Evolutionary conservation across 208 protist genomes (phyloP).

Genomic region (Spironucleus salmonicida): DNA sequence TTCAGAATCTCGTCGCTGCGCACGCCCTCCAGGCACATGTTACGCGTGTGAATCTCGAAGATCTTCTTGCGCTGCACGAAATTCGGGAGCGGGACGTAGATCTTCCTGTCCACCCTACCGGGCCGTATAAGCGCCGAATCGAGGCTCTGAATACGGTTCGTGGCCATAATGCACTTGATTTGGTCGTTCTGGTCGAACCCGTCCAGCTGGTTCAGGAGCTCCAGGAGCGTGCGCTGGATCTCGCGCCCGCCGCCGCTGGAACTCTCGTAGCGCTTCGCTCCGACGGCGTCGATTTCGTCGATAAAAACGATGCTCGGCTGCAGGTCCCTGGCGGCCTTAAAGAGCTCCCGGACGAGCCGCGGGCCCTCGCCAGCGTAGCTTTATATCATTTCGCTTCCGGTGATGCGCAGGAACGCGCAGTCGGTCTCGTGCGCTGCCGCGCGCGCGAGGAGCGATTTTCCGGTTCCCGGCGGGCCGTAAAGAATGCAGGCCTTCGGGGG

Average conservation of each 20-base stretch:
- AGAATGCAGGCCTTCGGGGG: slow-evolving; percentile 98
- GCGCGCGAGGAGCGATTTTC: slow-evolving; percentile 95
- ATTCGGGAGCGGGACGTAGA: slow-evolving; percentile 98
- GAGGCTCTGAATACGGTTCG: slow-evolving; percentile 96
- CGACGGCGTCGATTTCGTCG: slow-evolving; percentile 99
- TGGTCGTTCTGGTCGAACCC: slow-evolving; percentile 96
- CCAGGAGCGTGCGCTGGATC: slow-evolving; percentile 99
- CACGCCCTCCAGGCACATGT: slow-evolving; percentile 95
- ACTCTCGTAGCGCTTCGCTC: slow-evolving; percentile 87
- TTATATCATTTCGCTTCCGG: slow-evolving; percentile 98
- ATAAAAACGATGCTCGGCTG: slow-evolving; percentile 99
- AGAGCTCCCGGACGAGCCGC: slow-evolving; percentile 96
- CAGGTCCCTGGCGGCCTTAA: slow-evolving; percentile 86
- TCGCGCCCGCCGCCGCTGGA: slow-evolving; percentile 89
- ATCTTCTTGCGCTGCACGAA: slow-evolving; percentile 93
- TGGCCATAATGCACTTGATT: slow-evolving; percentile 99
- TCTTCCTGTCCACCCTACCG: slow-evolving; percentile 98
- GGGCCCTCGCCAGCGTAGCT: slow-evolving; percentile 99
- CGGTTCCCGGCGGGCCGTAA: slow-evolving; percentile 84
- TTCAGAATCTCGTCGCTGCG: slow-evolving; percentile 95
- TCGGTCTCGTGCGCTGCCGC: slow-evolving; percentile 95
- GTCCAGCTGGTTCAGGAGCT: slow-evolving; percentile 99
- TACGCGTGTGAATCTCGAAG: slow-evolving; percentile 96
- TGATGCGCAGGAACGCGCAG: slow-evolving; percentile 94
- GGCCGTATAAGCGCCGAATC: slow-evolving; percentile 98